Percentiles rank a stretch among this genome's conserved stretches.
Evolutionary conservation across 305 asterid species (phyloP).

Genomic region (Salvia sclarea): DNA sequence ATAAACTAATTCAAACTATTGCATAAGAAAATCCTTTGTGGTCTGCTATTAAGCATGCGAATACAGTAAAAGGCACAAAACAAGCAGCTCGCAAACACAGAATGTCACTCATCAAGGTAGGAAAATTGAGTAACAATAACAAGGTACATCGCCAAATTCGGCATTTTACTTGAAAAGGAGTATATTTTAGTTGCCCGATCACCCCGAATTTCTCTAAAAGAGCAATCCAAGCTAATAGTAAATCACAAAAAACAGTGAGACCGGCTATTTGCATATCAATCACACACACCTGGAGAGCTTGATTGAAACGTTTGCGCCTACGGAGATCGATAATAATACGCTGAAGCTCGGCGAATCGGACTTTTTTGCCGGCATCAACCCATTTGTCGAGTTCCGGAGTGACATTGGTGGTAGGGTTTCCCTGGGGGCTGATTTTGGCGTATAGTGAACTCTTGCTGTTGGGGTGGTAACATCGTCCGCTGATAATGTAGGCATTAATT

Average conservation of each 20-base stretch:
- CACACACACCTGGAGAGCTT: constrained; percentile 65
- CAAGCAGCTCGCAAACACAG: constrained; percentile 3
- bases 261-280: background rate
- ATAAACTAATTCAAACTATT: constrained; percentile 1
- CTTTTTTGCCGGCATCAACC: constrained; percentile 48
- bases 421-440: constrained; percentile 72
- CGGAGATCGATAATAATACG: constrained; percentile 72
- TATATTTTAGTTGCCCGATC: background rate
- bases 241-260: background rate
- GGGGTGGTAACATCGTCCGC: constrained; percentile 45
- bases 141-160: background rate
- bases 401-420: constrained; percentile 55
- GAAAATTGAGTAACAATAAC: background rate
- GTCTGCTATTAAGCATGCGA: background rate
- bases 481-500: constrained; percentile 30
- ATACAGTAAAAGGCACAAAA: background rate
- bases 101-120: constrained; percentile 6
- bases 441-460: constrained; percentile 49
- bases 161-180: constrained; percentile 4
- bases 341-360: constrained; percentile 70
- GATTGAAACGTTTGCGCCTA: constrained; percentile 63
- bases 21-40: background rate
- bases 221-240: background rate
- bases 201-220: background rate
- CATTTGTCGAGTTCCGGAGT: constrained; percentile 67